phyloP scores from a whole-genome alignment of 2,329 filamentous ascomycete genomes.

The Verticillium nonalfalfae region DNA sequence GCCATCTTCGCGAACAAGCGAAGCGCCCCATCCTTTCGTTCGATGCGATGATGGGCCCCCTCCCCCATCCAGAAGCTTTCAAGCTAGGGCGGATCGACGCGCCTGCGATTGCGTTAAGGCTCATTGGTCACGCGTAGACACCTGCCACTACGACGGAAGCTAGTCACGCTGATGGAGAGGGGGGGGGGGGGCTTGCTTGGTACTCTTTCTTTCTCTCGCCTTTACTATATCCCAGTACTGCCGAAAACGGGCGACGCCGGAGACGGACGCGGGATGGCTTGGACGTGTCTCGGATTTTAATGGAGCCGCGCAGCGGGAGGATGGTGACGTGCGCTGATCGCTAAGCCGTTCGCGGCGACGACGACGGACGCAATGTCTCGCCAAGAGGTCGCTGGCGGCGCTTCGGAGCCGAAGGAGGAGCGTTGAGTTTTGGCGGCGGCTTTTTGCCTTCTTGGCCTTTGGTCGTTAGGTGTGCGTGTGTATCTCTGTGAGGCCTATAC shows the following conservation, averaged over 20 bases:
- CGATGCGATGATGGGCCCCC: too few species aligned
- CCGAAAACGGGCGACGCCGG: background rate
- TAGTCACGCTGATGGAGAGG: background rate
- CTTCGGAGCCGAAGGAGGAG: background rate
- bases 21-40: too few species aligned
- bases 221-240: too few species aligned
- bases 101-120: too few species aligned
- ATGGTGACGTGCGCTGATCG: background rate
- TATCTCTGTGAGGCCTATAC: too few species aligned
- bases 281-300: background rate
- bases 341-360: background rate
- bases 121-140: too few species aligned
- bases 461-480: too few species aligned
- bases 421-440: background rate
- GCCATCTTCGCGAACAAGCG: too few species aligned
- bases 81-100: too few species aligned
- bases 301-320: background rate
- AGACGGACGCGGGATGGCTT: background rate
- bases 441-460: too few species aligned
- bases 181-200: background rate
- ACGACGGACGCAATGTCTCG: background rate
- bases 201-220: too few species aligned
- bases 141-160: background rate
- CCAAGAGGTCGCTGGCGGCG: background rate
- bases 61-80: too few species aligned